Evolutionary conservation across 192 early-diverging fungal species (phyloP), one percentile per base, ranked within the genome.

Genomic region (Coemansia sp.): DNA sequence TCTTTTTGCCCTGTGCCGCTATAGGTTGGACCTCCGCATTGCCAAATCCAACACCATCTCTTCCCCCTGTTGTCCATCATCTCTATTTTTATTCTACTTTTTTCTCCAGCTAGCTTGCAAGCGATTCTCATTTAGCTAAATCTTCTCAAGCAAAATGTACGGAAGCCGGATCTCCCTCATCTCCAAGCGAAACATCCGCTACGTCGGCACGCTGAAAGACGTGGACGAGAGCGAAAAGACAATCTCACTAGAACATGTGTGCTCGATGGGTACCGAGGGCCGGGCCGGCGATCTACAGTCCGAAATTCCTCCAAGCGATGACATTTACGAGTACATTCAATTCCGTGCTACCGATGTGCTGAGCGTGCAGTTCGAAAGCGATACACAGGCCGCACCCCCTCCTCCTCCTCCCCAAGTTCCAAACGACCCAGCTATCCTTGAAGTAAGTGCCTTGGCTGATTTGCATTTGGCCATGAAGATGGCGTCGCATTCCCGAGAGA

Each of bases 241-340:
- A 22, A 93, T 98, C 38, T 87, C 95, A n/a, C 87, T 98, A 41
- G 89, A 91, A 62, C 86, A 96, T 79, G 94, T 95, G 54, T 89
- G 89, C 46, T 96, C 94, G n/a, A 92, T 90, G 79, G 97, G 97
- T 62, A 99, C 97, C 1, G 97, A 99, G 77, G 96, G 96, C 65
- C 91, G 97, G 29, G 80, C 85, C 49, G 82, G 76, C 27, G 88
- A 93, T 62, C 89, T 89, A 11, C 62, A 75, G 49, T 90, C 97
- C 60, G 96, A 97, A 74, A 93, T 99, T 60, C 91, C 90, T n/a
- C 79, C 90, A 0, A 89, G 89, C 17, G 91, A 93, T 36, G 89
- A 92, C 69, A 82, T 94, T 40, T 99, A 92, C 79, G 93, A 94
- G 62, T 93, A 87, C 66, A 96, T 99, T 66, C 91, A 95, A 29